Conservation (phyloP, 2,329 filamentous ascomycete species). For the Colletotrichum zoysiae region DNA sequence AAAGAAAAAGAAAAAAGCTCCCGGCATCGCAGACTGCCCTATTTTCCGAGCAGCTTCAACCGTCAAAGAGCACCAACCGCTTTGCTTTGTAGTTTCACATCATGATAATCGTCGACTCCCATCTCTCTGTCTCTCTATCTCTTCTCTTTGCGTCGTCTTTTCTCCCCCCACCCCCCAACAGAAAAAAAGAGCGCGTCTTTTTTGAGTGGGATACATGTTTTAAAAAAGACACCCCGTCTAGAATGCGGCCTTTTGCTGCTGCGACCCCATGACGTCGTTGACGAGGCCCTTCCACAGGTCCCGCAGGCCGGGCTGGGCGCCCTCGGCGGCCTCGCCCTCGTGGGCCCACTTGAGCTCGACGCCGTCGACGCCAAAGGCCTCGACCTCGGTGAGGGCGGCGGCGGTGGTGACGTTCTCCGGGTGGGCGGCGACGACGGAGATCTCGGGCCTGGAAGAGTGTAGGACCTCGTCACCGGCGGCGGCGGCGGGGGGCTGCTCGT, state of each 20-base stretch:
- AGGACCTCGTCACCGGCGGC: conserved; percentile 42
- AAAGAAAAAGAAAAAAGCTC: not conserved
- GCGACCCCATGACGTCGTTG: conserved; percentile 59
- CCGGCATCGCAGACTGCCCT: conserved; percentile 9
- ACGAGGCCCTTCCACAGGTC: conserved; percentile 69
- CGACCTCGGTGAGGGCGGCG: conserved; percentile 68
- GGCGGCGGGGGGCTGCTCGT: conserved; percentile 58
- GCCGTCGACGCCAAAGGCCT: conserved; percentile 68
- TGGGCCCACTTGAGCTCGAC: conserved; percentile 68
- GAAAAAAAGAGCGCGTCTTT: not conserved
- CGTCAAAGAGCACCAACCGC: conserved; percentile 22
- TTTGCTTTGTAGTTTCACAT: conserved; percentile 37
- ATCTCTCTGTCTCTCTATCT: not conserved
- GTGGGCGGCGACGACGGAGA: conserved; percentile 68
- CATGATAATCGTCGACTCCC: conserved; percentile 25
- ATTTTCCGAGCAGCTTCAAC: not conserved
- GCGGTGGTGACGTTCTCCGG: conserved; percentile 65
- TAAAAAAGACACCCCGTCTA: not conserved
- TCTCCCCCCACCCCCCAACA: not conserved
- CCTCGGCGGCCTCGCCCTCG: conserved; percentile 49
- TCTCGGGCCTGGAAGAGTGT: conserved; percentile 58
- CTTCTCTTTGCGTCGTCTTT: not conserved
- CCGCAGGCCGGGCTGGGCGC: conserved; percentile 56
- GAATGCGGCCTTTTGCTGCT: conserved; percentile 33
- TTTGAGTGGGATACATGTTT: not conserved